Conservation (phyloP, 2,329 filamentous ascomycete species). For the Polytolypa hystricis region DNA sequence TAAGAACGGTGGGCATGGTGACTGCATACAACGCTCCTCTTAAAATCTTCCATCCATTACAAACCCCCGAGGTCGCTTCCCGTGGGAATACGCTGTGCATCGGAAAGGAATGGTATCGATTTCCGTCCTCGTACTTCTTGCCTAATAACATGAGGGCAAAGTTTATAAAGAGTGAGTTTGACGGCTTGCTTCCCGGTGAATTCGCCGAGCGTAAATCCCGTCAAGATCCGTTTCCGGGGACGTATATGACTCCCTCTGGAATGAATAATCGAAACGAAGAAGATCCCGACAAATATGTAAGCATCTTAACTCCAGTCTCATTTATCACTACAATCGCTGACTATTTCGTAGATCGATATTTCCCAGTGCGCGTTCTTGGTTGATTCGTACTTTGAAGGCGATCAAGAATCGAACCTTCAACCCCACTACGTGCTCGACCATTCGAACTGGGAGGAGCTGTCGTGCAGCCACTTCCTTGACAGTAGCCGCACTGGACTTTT, state of each 20-base stretch:
- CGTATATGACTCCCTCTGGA: constrained; percentile 67
- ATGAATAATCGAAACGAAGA: constrained; percentile 91
- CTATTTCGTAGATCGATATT: constrained; percentile 49
- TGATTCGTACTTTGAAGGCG: constrained; percentile 66
- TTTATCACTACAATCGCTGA: constrained; percentile 10
- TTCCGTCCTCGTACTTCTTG: constrained; percentile 85
- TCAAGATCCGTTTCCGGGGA: constrained; percentile 68
- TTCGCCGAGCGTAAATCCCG: constrained; percentile 64
- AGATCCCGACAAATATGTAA: constrained; percentile 74
- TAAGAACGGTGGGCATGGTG: constrained; percentile 65
- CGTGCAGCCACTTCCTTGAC: constrained; percentile 73
- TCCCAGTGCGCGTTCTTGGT: constrained; percentile 71
- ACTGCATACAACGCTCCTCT: constrained; percentile 78
- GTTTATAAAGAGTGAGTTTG: constrained; percentile 84
- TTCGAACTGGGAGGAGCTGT: constrained; percentile 64
- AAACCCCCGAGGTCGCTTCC: constrained; percentile 41
- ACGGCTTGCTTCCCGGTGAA: constrained; percentile 77
- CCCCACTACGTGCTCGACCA: constrained; percentile 67
- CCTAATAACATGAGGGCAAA: constrained; percentile 74
- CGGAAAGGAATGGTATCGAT: constrained; percentile 97
- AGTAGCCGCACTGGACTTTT: constrained; percentile 60
- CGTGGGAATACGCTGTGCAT: constrained; percentile 68
- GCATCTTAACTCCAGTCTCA: constrained; percentile 18
- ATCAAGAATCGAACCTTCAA: constrained; percentile 53
- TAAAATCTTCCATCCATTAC: constrained; percentile 42